Percentiles rank a stretch among this genome's conserved stretches.
Conservation (phyloP, 1,139 yeast species). For the Blastobotrys serpentis region DNA sequence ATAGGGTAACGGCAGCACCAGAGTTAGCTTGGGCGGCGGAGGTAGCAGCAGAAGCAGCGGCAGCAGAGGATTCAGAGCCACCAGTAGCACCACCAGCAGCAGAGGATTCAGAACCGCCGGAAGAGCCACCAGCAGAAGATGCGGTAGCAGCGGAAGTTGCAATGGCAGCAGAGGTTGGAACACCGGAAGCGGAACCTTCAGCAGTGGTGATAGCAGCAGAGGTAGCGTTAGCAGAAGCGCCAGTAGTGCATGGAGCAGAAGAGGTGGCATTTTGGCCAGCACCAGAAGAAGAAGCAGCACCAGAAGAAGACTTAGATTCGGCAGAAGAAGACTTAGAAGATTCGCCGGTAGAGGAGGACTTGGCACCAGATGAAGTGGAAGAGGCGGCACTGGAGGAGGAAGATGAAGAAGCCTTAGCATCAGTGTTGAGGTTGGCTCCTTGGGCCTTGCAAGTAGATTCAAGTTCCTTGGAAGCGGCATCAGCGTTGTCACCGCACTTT, state of each 20-base stretch:
- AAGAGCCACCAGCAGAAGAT: slow-evolving; percentile 13
- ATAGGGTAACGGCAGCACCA: slow-evolving; percentile 4
- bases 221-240: not conserved
- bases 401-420: slow-evolving; percentile 9
- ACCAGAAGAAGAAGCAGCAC: slow-evolving; percentile 4
- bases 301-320: slow-evolving; percentile 4
- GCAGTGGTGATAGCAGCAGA: slow-evolving; percentile 17
- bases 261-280: not conserved
- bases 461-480: slow-evolving; percentile 37
- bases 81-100: not conserved
- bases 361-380: slow-evolving; percentile 13
- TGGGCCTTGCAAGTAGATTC: slow-evolving; percentile 34
- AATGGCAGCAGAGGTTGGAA: slow-evolving; percentile 17
- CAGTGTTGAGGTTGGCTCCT: slow-evolving; percentile 17
- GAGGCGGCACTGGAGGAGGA: slow-evolving; percentile 13
- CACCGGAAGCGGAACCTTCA: slow-evolving; percentile 13
- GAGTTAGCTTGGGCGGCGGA: slow-evolving; percentile 6
- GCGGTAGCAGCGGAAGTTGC: slow-evolving; percentile 16
- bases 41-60: slow-evolving; percentile 9
- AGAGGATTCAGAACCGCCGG: not conserved
- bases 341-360: slow-evolving; percentile 13
- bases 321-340: slow-evolving; percentile 14
- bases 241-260: not conserved
- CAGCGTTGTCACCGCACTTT: slow-evolving; percentile 58
- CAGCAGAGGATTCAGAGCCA: slow-evolving; percentile 5